These are phyloP conservation scores for Apiotrichum laibachii DNA, from an alignment of 1,284 basidiomycete genomes.

Conservation along the genomic window DNA sequence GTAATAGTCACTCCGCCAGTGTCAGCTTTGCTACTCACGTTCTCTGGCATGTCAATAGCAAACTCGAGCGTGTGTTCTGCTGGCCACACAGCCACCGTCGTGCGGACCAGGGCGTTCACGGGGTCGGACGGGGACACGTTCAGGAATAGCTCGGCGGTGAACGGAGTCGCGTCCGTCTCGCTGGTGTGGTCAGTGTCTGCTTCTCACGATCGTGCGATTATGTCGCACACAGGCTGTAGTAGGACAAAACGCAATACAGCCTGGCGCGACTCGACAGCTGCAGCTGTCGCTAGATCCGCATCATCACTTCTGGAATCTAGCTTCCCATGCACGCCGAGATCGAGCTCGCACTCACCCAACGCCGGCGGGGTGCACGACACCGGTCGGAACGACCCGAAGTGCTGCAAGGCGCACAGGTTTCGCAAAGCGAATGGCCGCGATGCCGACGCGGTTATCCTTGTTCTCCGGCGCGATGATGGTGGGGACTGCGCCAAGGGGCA, in stretches of 20 bases:
- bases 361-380: slow-evolving; percentile 7
- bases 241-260: too few species aligned
- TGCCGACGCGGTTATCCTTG: background rate
- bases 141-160: slow-evolving; percentile 14
- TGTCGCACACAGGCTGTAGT: too few species aligned
- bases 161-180: slow-evolving; percentile 5
- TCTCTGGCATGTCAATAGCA: slow-evolving; percentile 13
- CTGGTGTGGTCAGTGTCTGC: slow-evolving; percentile 7
- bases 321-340: background rate
- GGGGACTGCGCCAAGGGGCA: background rate
- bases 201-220: background rate
- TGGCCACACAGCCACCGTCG: background rate
- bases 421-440: slow-evolving; percentile 15
- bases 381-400: slow-evolving; percentile 11
- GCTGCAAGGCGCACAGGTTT: slow-evolving; percentile 7
- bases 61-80: slow-evolving; percentile 12
- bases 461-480: background rate
- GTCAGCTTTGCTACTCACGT: slow-evolving; percentile 4
- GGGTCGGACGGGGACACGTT: slow-evolving; percentile 12
- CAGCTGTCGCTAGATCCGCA: too few species aligned
- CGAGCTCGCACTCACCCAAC: slow-evolving; percentile 9
- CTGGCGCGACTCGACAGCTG: too few species aligned
- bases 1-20: too few species aligned
- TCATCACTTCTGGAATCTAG: too few species aligned
- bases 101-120: slow-evolving; percentile 15